These are phyloP conservation scores for Alternaria gansuensis DNA, from an alignment of 2,329 filamentous ascomycete genomes.

Conservation along the genomic window DNA sequence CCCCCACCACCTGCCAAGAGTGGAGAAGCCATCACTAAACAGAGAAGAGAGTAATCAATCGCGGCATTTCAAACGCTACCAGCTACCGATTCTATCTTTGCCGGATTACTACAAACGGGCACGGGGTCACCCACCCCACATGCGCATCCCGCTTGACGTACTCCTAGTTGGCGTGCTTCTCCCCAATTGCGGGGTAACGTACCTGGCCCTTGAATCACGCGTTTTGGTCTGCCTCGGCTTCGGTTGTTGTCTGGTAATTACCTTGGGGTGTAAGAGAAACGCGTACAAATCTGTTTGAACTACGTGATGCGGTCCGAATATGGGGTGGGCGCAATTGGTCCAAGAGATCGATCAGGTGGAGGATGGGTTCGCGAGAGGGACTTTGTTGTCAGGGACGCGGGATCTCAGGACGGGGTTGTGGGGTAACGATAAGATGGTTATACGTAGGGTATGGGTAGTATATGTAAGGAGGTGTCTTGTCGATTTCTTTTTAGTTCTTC, in stretches of 20 bases:
- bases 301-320: constrained; percentile 1
- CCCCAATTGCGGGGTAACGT: constrained; percentile 18
- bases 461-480: neutral
- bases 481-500: neutral
- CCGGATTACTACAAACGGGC: neutral
- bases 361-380: neutral
- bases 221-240: constrained; percentile 2
- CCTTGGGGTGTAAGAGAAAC: neutral
- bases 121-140: neutral
- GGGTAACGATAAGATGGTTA: neutral
- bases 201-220: neutral
- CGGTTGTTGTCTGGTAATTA: neutral
- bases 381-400: neutral
- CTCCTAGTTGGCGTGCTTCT: neutral
- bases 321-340: neutral
- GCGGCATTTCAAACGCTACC: neutral
- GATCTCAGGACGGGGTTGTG: neutral
- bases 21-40: neutral
- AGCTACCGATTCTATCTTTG: neutral
- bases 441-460: neutral
- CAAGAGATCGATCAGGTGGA: neutral
- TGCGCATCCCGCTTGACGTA: constrained; percentile 2
- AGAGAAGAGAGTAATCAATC: neutral
- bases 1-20: neutral
- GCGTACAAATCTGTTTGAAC: neutral